Evolutionary conservation across 148 eudicot genomes (phyloP), one percentile per base, ranked within the genome.

Genomic region (Heliamphora exappendiculata): DNA sequence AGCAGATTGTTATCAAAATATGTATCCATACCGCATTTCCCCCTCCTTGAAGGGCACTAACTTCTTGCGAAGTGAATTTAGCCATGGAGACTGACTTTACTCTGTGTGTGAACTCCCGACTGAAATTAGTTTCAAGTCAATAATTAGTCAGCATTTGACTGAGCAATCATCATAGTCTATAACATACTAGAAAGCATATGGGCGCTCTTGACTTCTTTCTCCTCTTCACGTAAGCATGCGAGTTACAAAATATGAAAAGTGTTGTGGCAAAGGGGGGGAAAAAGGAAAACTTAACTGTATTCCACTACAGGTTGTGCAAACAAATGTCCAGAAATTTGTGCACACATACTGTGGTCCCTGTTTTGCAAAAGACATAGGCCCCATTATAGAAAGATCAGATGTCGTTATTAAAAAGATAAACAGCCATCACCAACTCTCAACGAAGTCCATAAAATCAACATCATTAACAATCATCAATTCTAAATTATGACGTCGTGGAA

Each of bases 281-380:
- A 17, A 26, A 69, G 42, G 63, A 39, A 59, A 55, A 86, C 99
- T 95, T 84, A n/a, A 95, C 97, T 95, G 99, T 78, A 96, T 88
- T 51, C 99, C 99, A 70, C 98, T 83, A 80, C 99, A 96, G 63
- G 87, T 87, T 49, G 99, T 96, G 82, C 99, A 96, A 82, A 93
- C 82, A 85, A 93, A 96, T 70, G 99, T 91, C 78, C 86, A 91
- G 80, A 96, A 96, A 71, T 86, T 93, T 54, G 86, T 87, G 88
- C 99, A 96, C 45, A 91, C 98, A 84, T 96, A 96, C 57, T 96
- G 99, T 41, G 99, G 98, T 72, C 99, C 99, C 98, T 96, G 90
- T 34, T 76, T 45, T 37, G 29, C 55, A 70, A 74, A 68, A 76
- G 70, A 24, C 44, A 58, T 66, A n/a, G 41, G 68, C 4, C 76